Conservation (phyloP, 768 basidiomycete genomes). For the Boletus rubroflammeus region DNA sequence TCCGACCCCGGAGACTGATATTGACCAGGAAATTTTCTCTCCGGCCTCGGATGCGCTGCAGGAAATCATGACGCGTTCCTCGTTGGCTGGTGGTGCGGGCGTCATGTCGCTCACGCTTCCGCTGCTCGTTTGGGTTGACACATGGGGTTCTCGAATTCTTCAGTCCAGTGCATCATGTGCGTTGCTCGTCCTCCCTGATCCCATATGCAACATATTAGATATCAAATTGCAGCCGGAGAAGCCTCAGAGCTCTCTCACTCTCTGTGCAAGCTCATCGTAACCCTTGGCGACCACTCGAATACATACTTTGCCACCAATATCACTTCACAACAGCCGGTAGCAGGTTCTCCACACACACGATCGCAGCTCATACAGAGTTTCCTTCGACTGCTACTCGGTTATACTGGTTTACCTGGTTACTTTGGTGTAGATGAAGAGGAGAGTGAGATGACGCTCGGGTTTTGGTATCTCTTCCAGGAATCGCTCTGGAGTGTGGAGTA, state of each 20-base stretch:
- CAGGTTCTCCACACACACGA: slow-evolving; percentile 37
- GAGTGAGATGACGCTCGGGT: slow-evolving; percentile 81
- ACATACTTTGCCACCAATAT: slow-evolving; percentile 71
- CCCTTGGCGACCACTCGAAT: slow-evolving; percentile 84
- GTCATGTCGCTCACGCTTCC: slow-evolving; percentile 77
- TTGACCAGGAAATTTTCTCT: slow-evolving; percentile 53
- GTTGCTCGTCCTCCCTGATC: slow-evolving; percentile 9
- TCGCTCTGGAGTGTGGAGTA: slow-evolving; percentile 71
- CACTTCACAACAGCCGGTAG: slow-evolving; percentile 41
- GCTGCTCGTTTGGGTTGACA: slow-evolving; percentile 72
- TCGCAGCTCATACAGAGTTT: slow-evolving; percentile 64
- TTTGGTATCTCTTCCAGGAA: slow-evolving; percentile 92
- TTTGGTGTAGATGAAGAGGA: slow-evolving; percentile 84
- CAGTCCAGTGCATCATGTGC: slow-evolving; percentile 36
- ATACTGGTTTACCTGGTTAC: slow-evolving; percentile 71
- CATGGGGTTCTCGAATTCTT: slow-evolving; percentile 47
- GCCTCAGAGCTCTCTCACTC: slow-evolving; percentile 62
- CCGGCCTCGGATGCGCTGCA: slow-evolving; percentile 68
- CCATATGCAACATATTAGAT: neutral
- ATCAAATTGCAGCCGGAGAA: slow-evolving; percentile 14
- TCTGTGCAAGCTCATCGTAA: slow-evolving; percentile 75
- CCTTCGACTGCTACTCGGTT: slow-evolving; percentile 65
- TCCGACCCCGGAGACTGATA: slow-evolving; percentile 26
- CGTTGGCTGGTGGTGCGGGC: slow-evolving; percentile 67
- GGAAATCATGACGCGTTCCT: slow-evolving; percentile 74